Base-by-base conservation (phyloP, 129 eudicot genomes). In the Arctium minus region DNA sequence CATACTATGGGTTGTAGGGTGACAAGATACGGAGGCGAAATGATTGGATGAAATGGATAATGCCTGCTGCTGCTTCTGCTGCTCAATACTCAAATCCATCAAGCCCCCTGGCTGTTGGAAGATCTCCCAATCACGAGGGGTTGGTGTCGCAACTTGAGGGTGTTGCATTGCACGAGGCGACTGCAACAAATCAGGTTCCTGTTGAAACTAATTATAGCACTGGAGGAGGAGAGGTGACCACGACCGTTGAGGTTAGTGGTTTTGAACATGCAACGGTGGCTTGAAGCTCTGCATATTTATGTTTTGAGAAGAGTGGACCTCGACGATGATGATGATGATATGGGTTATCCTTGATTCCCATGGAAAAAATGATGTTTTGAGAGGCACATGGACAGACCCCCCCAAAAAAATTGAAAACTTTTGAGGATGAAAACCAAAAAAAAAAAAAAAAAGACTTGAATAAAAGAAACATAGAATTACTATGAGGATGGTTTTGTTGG, bases 41-140 rank as follows among this genome's bases (percentile, higher is more conserved):
- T 84, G 92, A 88, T 70, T 90, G 94, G 94, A 76, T 67, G 76
- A 88, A 75, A 44, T 90, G 94, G 94, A 73, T 86, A 56, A 88
- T 90, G 84, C 90, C 92, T 56, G 84, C 79, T 13, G 65, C 85
- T 60, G 80, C 79, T 40, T 78, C 73, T 11, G 39, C 39, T 37
- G 40, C 40, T 37, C 89, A 81, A 60, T 53, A 72, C 79, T 79
- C 86, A 0, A 77, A 64, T 60, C 86, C 73, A 15, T 83, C 95
- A 39, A 87, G 92, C 67, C 89, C 92, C 29, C 87, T 70, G 62
- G 80, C 89, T 71, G 73, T 78, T 48, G 80, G 78, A 73, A 62
- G 29, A 6, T 75, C 84, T 35, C 68, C 29, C n/a, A 75, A 71
- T 74, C 78, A 73, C 37, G 91, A 83, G 29, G 77, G 67, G 46